Evolutionary conservation across 352 stramenopile species (phyloP).

Genomic region (Pythium brassicae): DNA sequence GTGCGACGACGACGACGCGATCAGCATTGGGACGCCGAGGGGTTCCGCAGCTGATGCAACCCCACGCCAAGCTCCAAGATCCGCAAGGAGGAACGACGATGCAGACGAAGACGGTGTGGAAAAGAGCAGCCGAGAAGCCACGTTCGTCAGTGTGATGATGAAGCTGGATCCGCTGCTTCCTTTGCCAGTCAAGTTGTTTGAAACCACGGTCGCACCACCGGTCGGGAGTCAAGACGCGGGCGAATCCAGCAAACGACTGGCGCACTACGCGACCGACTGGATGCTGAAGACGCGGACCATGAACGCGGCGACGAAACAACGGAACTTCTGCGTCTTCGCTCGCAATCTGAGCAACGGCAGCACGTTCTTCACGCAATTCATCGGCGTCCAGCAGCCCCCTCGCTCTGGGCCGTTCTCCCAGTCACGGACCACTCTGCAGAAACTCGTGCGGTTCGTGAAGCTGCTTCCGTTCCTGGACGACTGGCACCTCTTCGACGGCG

Average conservation of each 20-base stretch:
- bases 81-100: not conserved
- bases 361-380: conserved; percentile 67
- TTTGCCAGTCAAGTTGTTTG: conserved; percentile 24
- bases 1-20: conserved; percentile 5
- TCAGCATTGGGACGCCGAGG: conserved; percentile 6
- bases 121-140: conserved; percentile 49
- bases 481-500: conserved; percentile 80
- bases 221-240: conserved; percentile 14
- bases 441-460: conserved; percentile 85
- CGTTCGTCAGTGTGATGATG: conserved; percentile 83
- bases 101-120: conserved; percentile 28
- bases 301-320: conserved; percentile 20
- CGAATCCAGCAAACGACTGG: conserved; percentile 19
- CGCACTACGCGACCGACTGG: conserved; percentile 38
- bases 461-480: conserved; percentile 91
- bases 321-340: conserved; percentile 74
- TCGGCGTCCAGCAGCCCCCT: conserved; percentile 69
- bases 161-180: conserved; percentile 85
- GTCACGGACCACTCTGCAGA: conserved; percentile 18
- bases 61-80: not conserved
- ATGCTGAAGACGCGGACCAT: conserved; percentile 9
- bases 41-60: conserved; percentile 1
- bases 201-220: conserved; percentile 9
- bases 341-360: conserved; percentile 58
- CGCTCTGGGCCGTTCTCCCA: conserved; percentile 3